A percentile compares a stretch with the other conserved stretches of the same genome.
Evolutionary conservation across 257 asterid genomes (phyloP).

Genomic region (Nicotiana otophora): DNA sequence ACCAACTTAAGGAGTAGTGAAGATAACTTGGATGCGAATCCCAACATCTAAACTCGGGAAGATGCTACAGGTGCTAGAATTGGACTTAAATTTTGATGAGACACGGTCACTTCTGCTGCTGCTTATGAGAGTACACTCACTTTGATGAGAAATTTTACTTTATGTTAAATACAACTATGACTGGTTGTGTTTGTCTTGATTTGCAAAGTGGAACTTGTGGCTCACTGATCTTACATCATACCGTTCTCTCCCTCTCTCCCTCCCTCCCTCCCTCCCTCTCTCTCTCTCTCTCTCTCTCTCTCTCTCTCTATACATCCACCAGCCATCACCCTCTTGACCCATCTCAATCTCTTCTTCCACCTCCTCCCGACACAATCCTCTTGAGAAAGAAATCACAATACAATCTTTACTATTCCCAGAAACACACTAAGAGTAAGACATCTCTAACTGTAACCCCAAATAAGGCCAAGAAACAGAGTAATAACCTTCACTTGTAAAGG

Average conservation of each 20-base stretch:
- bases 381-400: neutral
- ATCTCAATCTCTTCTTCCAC: neutral
- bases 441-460: neutral
- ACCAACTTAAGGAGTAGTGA: neutral
- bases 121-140: neutral
- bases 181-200: neutral
- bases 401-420: neutral
- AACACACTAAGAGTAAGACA: too few species aligned
- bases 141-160: neutral
- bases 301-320: neutral
- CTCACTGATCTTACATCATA: neutral
- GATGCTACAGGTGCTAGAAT: neutral
- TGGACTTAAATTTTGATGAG: neutral
- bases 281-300: too few species aligned
- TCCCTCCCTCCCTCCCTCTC: too few species aligned
- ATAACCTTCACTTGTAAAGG: too few species aligned
- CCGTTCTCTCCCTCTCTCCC: too few species aligned
- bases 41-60: neutral
- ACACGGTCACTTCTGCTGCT: neutral
- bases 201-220: neutral
- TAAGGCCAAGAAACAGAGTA: too few species aligned
- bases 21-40: neutral
- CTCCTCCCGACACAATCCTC: neutral
- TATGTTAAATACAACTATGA: neutral
- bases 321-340: neutral